Base-by-base conservation (phyloP, 2,329 filamentous ascomycete genomes). In the Cladophialophora exuberans region DNA sequence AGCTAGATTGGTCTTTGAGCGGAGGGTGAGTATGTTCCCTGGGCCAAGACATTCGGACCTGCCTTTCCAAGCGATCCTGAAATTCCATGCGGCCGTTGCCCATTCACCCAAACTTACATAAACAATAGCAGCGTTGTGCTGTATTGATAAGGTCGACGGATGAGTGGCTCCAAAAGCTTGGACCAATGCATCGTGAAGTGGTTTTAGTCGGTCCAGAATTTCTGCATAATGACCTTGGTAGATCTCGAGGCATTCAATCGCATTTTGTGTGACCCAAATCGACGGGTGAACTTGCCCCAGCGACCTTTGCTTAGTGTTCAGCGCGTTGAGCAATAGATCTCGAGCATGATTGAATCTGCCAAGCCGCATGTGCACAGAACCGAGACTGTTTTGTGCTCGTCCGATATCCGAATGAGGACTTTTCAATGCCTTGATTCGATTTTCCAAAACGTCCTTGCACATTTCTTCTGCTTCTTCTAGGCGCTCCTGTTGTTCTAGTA, bases 341-440 rank as follows among this genome's bases (percentile, higher is more conserved):
- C 3, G 30, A 31, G 30, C 30, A n/a, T 10, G 30, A n/a, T 31
- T n/a, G n/a, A 31, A 31, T 31, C 3, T 31, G 30, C 30, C 30
- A 31, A 31, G 3, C n/a, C 30, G 30, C 30, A 31, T 31, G 30
- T 31, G n/a, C 10, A 31, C 30, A 31, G 30, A 31, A 31, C 30
- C 30, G 30, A 31, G 30, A 31, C 30, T 31, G 30, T 31, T 31
- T 3, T 31, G 30, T 9, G 30, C 30, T n/a, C n/a, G n/a, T n/a
- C n/a, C n/a, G 10, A 4, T n/a, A n/a, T 31, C 11, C 39, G 9
- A 43, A 20, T 7, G 18, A 20, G 25, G n/a, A 18, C 20, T 39
- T 13, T 9, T 53, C 22, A 45, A 39, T 39, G 65, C 68, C n/a
- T 60, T 28, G 9, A 56, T 62, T 55, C 68, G 62, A 25, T 66